A percentile compares a stretch with the other conserved stretches of the same genome.
Evolutionary conservation across 1,139 yeast species (phyloP).

Genomic region (Sugiyamaella neomexicana): DNA sequence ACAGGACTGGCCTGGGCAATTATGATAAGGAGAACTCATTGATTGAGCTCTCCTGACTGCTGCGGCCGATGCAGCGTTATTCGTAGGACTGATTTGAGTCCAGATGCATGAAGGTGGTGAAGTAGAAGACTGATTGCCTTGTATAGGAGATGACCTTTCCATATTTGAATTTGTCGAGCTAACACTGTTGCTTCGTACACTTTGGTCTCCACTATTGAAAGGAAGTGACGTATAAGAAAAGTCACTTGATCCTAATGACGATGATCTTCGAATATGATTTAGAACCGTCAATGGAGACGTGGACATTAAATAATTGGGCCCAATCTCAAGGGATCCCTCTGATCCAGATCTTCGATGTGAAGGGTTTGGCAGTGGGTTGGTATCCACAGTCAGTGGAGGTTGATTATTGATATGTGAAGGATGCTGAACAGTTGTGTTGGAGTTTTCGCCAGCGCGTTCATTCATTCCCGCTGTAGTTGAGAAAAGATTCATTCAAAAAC

Average conservation of each 20-base stretch:
- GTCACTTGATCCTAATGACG: slow-evolving; percentile 11
- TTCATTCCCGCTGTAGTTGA: neutral
- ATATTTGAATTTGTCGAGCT: slow-evolving; percentile 1
- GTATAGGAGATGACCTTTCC: neutral
- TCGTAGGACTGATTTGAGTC: slow-evolving; percentile 5
- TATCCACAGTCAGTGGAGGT: neutral
- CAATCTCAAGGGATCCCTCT: slow-evolving; percentile 17
- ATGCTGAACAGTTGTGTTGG: neutral
- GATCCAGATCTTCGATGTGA: slow-evolving; percentile 13
- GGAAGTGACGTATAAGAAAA: neutral
- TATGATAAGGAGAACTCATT: slow-evolving; percentile 2
- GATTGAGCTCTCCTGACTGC: slow-evolving; percentile 18
- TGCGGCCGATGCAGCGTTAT: slow-evolving; percentile 3
- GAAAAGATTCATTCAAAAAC: neutral
- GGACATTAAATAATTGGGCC: slow-evolving; percentile 14
- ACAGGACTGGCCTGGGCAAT: slow-evolving; percentile 22
- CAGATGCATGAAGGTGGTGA: slow-evolving; percentile 13
- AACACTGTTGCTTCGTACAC: neutral
- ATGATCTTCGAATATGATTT: slow-evolving; percentile 19
- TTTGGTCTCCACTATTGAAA: neutral
- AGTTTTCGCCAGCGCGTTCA: too few species aligned
- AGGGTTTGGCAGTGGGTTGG: neutral
- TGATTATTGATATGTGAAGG: neutral
- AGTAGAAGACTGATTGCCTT: slow-evolving; percentile 1
- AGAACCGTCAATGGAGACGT: slow-evolving; percentile 17